A percentile compares a stretch with the other conserved stretches of the same genome.
phyloP scores from a whole-genome alignment of 1,284 basidiomycete species.

The Leccinum angustisporum region DNA sequence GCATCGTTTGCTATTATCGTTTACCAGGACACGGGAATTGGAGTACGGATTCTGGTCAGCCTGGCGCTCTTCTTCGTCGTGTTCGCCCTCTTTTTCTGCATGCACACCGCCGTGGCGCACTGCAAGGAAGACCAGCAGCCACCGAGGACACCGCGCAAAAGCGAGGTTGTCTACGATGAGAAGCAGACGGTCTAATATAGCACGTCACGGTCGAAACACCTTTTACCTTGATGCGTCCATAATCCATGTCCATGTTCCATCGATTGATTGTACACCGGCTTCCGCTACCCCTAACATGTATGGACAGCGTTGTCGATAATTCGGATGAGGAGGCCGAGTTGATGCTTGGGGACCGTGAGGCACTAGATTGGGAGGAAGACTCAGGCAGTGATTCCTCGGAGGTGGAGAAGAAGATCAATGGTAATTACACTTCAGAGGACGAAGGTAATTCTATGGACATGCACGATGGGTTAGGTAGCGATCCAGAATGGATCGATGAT shows the following conservation, averaged over 20 bases:
- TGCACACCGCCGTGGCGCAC: constrained; percentile 19
- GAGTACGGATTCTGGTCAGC: constrained; percentile 30
- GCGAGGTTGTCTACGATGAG: neutral
- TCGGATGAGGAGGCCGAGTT: no score
- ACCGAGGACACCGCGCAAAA: neutral
- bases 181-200: constrained; percentile 1
- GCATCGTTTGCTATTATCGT: constrained; percentile 22
- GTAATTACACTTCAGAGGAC: no score
- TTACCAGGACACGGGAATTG: constrained; percentile 21
- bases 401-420: no score
- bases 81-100: constrained; percentile 26
- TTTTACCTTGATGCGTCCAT: constrained; percentile 4
- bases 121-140: constrained; percentile 18
- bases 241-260: neutral
- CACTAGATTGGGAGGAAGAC: no score
- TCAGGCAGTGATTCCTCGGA: no score
- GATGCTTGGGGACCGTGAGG: no score
- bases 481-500: no score
- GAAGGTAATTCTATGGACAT: no score
- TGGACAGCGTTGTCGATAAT: no score
- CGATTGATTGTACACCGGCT: neutral
- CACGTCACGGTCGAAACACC: neutral
- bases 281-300: neutral
- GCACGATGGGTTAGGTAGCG: no score
- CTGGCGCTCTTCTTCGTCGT: constrained; percentile 18